Base-by-base conservation (phyloP, 2,329 filamentous ascomycete genomes). In the Neofusicoccum laricinum region DNA sequence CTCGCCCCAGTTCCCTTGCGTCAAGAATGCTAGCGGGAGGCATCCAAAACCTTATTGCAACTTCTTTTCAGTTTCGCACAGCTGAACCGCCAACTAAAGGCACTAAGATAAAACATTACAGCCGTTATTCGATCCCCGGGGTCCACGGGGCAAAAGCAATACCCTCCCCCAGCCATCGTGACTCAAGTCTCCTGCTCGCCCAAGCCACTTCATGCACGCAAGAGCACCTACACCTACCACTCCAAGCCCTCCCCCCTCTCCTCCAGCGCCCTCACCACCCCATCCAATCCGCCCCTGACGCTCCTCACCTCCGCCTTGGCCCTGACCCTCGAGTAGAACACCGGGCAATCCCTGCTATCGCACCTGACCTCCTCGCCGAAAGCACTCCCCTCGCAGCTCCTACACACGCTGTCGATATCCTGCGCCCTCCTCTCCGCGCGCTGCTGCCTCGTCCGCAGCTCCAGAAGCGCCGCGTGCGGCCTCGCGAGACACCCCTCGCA, bases 261-360 rank as follows among this genome's bases (percentile, higher is more conserved):
- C 63, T 76, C 74, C 38, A 77, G 58, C 2, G 70, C 64, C 21
- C 68, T 69, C n/a, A 73, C 64, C n/a, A 75, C 72, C 8, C 65
- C 65, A 10, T 69, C 71, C 1, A 72, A 64, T 2, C 69, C 69
- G 6, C 70, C 70, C 53, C 53, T 72, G 59, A 74, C n/a, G 1
- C 64, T 68, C 7, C 45, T 62, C 49, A 76, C 46, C 48, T 63
- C 71, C 14, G 71, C 67, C n/a, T 64, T 66, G 58, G 91, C 87
- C 75, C 87, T 90, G 61, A 86, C 84, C 14, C 92, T 79, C 36
- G 88, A 88, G 77, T 96, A 98, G 70, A 96, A 98, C 0, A 97
- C 92, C 0, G 93, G 90, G 73, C 95, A 99, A 77, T 97, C 94
- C 74, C 91, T 87, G 75, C 91, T 96, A 72, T 97, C 92, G 73